Evolutionary conservation across 2,329 filamentous ascomycete species (phyloP), one percentile per base, ranked within the genome.

Genomic region (Aureobasidium sp.): DNA sequence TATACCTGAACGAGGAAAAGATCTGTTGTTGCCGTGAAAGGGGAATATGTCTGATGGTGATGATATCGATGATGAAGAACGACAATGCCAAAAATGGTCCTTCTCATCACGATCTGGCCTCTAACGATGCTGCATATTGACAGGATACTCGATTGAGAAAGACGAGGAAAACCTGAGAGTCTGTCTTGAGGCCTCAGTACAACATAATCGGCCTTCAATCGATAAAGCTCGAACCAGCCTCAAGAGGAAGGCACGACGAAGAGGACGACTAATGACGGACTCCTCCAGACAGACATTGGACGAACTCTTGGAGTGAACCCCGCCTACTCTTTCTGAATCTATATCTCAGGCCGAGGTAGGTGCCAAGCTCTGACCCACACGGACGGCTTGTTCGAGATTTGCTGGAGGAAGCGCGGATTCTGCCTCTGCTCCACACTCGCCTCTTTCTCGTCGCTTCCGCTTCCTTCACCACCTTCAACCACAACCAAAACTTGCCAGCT

Each of bases 1-100:
- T 60, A 42, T 42, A 51, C 46, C 29, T n/a, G 57, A 51, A 60
- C 57, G 57, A 60, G 57, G 57, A 60, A 60, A 60, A 23, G 7
- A 34, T 12, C 17, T 20, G 23, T 26, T 10, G 46, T 13, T 51
- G 56, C 12, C 34, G 46, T 60, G 57, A 59, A 37, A 20, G 55
- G 48, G 42, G 39, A 44, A 55, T 9, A 55, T 55, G 37, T 15
- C 26, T 42, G 51, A 48, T 23, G 56, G 26, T 59, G 42, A 29
- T 50, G 56, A 27, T 48, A 32, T 29, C 39, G 44, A 12, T 32
- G 55, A 36, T 46, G 37, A 20, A 46, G 53, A 37, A 56, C 7
- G 50, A 53, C 4, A 36, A n/a, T 47, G 42, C 32, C 20, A 15
- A 59, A 29, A 13, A n/a, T 32, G 37, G 23, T 15, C 12, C 1